phyloP scores from a whole-genome alignment of 2,329 filamentous ascomycete genomes.

The Diplodia sapinea region DNA sequence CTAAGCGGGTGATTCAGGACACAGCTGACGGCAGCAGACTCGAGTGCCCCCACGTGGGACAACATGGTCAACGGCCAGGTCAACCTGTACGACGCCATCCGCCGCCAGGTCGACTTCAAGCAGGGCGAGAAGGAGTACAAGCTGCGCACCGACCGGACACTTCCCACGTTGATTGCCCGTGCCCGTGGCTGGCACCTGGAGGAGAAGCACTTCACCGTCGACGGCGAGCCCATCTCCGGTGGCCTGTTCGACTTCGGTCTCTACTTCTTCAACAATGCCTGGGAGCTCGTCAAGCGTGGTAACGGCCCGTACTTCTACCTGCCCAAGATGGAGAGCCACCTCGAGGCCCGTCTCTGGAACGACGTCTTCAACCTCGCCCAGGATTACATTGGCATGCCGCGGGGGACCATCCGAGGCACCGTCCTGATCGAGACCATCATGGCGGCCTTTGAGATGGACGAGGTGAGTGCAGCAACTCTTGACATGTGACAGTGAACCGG shows the following conservation, averaged over 20 bases:
- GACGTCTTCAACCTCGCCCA: conserved; percentile 96
- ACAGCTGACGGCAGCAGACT: conserved; percentile 64
- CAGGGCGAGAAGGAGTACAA: conserved; percentile 96
- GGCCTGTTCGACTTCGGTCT: conserved; percentile 96
- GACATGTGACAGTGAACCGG: background rate
- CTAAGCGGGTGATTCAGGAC: background rate
- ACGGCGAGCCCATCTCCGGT: conserved; percentile 92
- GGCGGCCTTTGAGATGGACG: conserved; percentile 99
- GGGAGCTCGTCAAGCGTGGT: conserved; percentile 82
- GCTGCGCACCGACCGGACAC: conserved; percentile 84
- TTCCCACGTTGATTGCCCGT: conserved; percentile 91
- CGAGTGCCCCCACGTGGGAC: conserved; percentile 94
- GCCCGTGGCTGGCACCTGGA: conserved; percentile 97
- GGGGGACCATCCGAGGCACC: conserved; percentile 92
- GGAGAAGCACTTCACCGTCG: conserved; percentile 96
- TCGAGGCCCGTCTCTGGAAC: conserved; percentile 97
- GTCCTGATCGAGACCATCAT: conserved; percentile 98
- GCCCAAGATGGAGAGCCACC: conserved; percentile 96
- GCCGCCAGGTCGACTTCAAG: conserved; percentile 94
- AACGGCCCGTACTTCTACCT: conserved; percentile 97
- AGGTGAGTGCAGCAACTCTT: conserved; percentile 53
- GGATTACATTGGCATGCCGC: conserved; percentile 86
- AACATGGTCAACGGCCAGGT: conserved; percentile 99
- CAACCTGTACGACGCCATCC: conserved; percentile 95
- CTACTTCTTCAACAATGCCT: conserved; percentile 98